Evolutionary conservation across 257 asterid species (phyloP).

Genomic region (Penstemon eatonii): DNA sequence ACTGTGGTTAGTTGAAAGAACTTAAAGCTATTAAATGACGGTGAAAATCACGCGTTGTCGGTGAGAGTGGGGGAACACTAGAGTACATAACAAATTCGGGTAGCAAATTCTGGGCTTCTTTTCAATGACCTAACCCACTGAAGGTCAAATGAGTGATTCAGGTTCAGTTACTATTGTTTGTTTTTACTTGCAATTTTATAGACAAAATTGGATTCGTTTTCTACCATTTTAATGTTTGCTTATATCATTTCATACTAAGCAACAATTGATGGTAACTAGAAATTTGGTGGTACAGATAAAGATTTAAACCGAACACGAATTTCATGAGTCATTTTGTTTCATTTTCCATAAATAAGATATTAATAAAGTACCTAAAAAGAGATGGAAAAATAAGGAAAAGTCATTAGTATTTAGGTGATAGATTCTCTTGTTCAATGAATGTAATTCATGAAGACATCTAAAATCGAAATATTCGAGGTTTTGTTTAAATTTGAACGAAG

Average conservation of each 20-base stretch:
- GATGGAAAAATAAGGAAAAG: no score
- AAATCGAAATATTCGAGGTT: no score
- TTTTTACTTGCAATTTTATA: slow-evolving; percentile 44
- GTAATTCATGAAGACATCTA: no score
- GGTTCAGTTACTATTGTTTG: slow-evolving; percentile 53
- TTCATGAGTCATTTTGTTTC: slow-evolving; percentile 7
- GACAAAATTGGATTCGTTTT: background rate
- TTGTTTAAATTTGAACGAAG: no score
- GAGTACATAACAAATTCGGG: slow-evolving; percentile 41
- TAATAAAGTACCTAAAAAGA: no score
- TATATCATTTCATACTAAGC: background rate
- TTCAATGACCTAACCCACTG: slow-evolving; percentile 31
- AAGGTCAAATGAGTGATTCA: slow-evolving; percentile 56
- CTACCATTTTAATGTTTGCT: slow-evolving; percentile 19
- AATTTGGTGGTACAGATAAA: slow-evolving; percentile 31
- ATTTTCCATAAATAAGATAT: background rate
- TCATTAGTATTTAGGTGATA: no score
- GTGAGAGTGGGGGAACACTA: slow-evolving; percentile 31
- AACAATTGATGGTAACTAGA: slow-evolving; percentile 31
- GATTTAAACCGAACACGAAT: background rate
- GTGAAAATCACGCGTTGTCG: slow-evolving; percentile 19
- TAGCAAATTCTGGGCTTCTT: slow-evolving; percentile 37
- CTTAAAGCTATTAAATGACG: background rate
- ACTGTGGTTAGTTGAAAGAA: background rate
- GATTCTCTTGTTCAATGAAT: no score